phyloP scores from a whole-genome alignment of 2,329 filamentous ascomycete genomes.

The Biscogniauxia marginata region DNA sequence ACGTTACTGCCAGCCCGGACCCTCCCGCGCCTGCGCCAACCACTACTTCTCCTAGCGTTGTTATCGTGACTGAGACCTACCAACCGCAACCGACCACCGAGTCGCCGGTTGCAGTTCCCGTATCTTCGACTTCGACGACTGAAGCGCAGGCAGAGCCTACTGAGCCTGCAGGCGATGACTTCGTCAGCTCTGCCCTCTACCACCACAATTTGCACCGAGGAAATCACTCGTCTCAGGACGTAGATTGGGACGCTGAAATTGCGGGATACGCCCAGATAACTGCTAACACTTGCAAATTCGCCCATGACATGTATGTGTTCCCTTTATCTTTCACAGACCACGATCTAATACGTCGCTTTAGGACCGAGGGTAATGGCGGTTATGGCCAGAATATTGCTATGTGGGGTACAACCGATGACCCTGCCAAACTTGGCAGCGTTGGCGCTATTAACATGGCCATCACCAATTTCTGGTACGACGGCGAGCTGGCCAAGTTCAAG shows the following conservation, averaged over 20 bases:
- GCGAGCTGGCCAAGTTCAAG: conserved; percentile 62
- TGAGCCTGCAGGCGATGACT: conserved; percentile 29
- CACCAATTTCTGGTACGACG: conserved; percentile 86
- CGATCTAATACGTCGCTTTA: conserved; percentile 33
- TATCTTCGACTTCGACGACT: conserved; percentile 2
- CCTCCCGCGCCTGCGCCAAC: conserved; percentile 4
- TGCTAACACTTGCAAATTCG: conserved; percentile 68
- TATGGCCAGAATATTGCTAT: conserved; percentile 95
- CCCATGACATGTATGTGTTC: conserved; percentile 69
- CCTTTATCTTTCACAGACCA: background rate
- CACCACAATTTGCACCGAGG: conserved; percentile 85
- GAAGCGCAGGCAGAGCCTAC: conserved; percentile 11
- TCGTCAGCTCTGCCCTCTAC: conserved; percentile 50
- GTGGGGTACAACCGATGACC: conserved; percentile 41
- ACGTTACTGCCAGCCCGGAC: conserved; percentile 15
- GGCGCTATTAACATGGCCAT: conserved; percentile 65
- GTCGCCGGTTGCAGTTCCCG: background rate
- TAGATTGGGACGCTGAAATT: conserved; percentile 66
- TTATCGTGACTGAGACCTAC: conserved; percentile 4
- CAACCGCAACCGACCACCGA: conserved; percentile 9
- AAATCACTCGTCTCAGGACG: conserved; percentile 69
- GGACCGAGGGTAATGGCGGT: conserved; percentile 57
- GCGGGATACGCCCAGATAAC: conserved; percentile 62
- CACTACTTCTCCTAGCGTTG: conserved; percentile 7
- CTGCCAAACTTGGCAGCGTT: conserved; percentile 46